These are phyloP conservation scores for Aspergillus novofumigatus DNA, from an alignment of 2,329 filamentous ascomycete genomes.

Conservation along the genomic window DNA sequence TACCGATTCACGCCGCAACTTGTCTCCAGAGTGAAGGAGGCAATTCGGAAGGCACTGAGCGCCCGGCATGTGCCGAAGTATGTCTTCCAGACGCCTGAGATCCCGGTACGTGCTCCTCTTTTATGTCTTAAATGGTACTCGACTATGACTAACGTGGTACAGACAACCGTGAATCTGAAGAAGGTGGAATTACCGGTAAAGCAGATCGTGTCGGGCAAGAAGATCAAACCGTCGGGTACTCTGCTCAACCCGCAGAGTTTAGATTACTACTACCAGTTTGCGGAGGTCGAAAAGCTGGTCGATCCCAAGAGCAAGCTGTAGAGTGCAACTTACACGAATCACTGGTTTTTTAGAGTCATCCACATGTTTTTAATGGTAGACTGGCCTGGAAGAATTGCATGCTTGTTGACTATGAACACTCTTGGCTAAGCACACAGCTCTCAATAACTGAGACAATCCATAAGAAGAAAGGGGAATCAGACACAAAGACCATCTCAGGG, in stretches of 20 bases:
- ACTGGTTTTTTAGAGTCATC: not conserved
- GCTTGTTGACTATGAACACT: not conserved
- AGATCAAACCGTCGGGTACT: constrained; percentile 70
- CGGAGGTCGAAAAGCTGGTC: constrained; percentile 59
- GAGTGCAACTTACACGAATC: not conserved
- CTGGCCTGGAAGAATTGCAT: not conserved
- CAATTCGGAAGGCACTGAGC: constrained; percentile 63
- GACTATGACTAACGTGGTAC: constrained; percentile 1
- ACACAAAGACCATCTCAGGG: too few relatives aligned
- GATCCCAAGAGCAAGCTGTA: constrained; percentile 34
- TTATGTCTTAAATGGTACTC: not conserved
- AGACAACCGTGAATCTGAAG: constrained; percentile 79
- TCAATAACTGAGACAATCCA: too few relatives aligned
- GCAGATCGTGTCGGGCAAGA: constrained; percentile 73
- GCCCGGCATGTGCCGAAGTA: constrained; percentile 73
- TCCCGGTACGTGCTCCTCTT: constrained; percentile 58
- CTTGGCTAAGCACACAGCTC: too few relatives aligned
- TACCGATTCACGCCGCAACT: constrained; percentile 52
- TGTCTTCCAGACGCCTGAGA: constrained; percentile 75
- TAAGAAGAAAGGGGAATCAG: too few relatives aligned
- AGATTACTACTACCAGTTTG: constrained; percentile 76
- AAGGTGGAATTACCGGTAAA: constrained; percentile 84
- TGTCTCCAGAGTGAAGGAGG: constrained; percentile 57
- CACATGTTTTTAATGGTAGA: not conserved
- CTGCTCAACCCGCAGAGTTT: constrained; percentile 71